Percentiles rank a stretch among this genome's conserved stretches.
Conservation (phyloP, 2,329 filamentous ascomycete species). For the Colletotrichum melonis region DNA sequence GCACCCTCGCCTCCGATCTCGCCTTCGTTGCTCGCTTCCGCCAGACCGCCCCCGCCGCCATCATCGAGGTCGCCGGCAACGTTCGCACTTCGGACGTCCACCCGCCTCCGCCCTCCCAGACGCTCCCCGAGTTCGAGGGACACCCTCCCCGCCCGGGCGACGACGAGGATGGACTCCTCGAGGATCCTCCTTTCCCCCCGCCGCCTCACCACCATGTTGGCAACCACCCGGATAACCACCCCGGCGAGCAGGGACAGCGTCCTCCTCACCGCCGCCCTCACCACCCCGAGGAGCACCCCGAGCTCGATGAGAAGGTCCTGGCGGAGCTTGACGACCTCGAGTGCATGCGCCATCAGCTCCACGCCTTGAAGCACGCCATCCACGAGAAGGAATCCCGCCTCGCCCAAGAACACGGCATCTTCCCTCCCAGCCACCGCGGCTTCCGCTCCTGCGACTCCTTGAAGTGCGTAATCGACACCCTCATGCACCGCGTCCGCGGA, state of each 20-base stretch:
- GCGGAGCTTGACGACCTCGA: constrained; percentile 58
- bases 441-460: constrained; percentile 52
- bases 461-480: constrained; percentile 54
- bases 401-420: constrained; percentile 47
- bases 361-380: constrained; percentile 55
- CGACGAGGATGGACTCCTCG: constrained; percentile 28
- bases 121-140: constrained; percentile 25
- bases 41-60: constrained; percentile 54
- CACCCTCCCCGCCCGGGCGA: constrained; percentile 30
- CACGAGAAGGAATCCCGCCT: constrained; percentile 54
- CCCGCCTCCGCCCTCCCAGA: constrained; percentile 25
- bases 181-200: constrained; percentile 34
- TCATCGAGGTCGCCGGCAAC: constrained; percentile 54
- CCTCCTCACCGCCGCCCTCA: not conserved
- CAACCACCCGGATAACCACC: constrained; percentile 16
- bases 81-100: constrained; percentile 38
- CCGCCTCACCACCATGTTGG: constrained; percentile 36
- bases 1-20: constrained; percentile 47
- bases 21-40: constrained; percentile 58
- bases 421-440: constrained; percentile 12
- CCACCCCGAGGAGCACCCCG: constrained; percentile 22
- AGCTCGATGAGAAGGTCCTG: constrained; percentile 44
- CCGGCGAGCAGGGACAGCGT: constrained; percentile 5
- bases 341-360: constrained; percentile 53
- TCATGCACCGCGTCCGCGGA: constrained; percentile 52